Conservation (phyloP, 257 asterid species). For the Solanum ossicruentum region DNA sequence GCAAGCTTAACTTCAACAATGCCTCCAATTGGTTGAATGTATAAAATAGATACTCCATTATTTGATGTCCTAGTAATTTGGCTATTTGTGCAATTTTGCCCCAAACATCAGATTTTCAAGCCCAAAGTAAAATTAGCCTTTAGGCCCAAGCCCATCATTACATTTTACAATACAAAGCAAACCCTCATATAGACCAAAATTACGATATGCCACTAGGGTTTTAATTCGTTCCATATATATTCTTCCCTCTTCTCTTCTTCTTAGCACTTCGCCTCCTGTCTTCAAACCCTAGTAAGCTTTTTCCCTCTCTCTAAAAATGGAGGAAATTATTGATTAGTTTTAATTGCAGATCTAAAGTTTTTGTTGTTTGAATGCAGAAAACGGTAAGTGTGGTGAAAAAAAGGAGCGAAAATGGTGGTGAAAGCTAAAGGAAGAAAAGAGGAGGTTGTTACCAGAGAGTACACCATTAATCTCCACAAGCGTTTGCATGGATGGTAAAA, state of each 20-base stretch:
- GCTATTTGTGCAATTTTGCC: not conserved
- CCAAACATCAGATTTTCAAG: not conserved
- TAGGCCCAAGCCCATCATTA: not conserved
- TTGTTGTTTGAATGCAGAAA: slow-evolving; percentile 10
- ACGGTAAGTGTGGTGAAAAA: not conserved
- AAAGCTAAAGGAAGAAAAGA: slow-evolving; percentile 33
- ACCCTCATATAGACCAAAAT: not conserved
- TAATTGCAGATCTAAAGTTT: not conserved
- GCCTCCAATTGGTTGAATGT: not conserved
- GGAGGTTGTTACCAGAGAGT: slow-evolving; percentile 40
- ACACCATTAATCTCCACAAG: slow-evolving; percentile 46
- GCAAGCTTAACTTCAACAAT: too few relatives aligned
- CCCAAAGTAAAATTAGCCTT: not conserved
- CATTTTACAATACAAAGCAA: not conserved
- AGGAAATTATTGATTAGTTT: not conserved
- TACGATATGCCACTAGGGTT: slow-evolving; percentile 11
- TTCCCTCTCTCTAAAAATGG: not conserved
- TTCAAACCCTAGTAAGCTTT: not conserved
- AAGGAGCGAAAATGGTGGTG: slow-evolving; percentile 21
- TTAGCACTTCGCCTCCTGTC: not conserved
- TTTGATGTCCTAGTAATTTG: not conserved
- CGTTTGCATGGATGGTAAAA: slow-evolving; percentile 44
- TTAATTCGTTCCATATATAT: not conserved
- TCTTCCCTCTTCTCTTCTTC: not conserved
- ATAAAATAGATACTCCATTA: not conserved